Percentiles rank a stretch among this genome's conserved stretches.
These are phyloP conservation scores for Hebeloma cylindrosporum DNA, from an alignment of 768 basidiomycete genomes.

Conservation along the genomic window DNA sequence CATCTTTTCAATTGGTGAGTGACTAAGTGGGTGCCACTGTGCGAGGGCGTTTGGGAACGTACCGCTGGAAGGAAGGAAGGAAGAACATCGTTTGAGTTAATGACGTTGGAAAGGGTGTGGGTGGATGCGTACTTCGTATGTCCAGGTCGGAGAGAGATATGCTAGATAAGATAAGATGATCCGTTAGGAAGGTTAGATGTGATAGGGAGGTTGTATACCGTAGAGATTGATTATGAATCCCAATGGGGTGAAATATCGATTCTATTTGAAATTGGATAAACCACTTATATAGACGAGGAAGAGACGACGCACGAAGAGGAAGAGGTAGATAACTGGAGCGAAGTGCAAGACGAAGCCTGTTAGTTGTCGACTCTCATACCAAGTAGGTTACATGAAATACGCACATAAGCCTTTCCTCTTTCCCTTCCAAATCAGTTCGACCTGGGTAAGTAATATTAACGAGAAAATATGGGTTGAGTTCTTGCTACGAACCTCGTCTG, in stretches of 20 bases:
- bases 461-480: too few relatives aligned
- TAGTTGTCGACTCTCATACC: neutral
- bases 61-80: constrained; percentile 13
- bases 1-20: constrained; percentile 43
- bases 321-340: constrained; percentile 41
- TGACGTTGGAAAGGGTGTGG: neutral
- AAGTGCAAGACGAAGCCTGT: neutral
- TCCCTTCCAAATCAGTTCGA: constrained; percentile 55
- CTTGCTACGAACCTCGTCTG: constrained; percentile 36
- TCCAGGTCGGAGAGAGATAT: constrained; percentile 43
- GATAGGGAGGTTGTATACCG: constrained; percentile 26
- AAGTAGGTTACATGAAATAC: constrained; percentile 23
- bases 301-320: constrained; percentile 36
- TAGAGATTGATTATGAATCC: constrained; percentile 60
- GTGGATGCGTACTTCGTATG: constrained; percentile 31
- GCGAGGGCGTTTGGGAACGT: neutral
- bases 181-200: too few relatives aligned
- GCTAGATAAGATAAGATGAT: constrained; percentile 24
- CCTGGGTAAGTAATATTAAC: constrained; percentile 21
- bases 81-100: neutral
- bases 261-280: constrained; percentile 34
- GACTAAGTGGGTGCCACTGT: neutral
- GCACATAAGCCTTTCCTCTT: constrained; percentile 45
- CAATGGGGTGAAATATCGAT: constrained; percentile 63
- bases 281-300: neutral